Conservation (phyloP, 1,139 yeast species). For the Yarrowia galli region DNA sequence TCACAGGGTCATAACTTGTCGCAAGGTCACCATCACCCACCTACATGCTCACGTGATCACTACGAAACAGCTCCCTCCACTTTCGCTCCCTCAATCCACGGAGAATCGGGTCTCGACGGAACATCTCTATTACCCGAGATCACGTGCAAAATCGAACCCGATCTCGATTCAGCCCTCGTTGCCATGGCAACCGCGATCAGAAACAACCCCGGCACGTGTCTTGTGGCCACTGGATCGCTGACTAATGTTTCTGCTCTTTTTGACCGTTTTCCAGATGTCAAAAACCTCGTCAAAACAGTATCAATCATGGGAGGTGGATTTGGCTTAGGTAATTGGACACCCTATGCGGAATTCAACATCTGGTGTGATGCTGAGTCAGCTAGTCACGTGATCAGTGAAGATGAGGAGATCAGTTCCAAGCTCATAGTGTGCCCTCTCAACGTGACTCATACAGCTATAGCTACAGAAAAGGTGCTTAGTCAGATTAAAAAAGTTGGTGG, state of each 20-base stretch:
- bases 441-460: conserved; percentile 72
- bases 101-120: conserved; percentile 78
- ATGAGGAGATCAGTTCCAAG: conserved; percentile 60
- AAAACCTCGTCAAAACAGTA: conserved; percentile 57
- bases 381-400: conserved; percentile 59
- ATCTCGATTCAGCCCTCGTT: conserved; percentile 57
- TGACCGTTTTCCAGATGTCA: conserved; percentile 59
- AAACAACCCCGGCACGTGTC: conserved; percentile 57
- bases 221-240: conserved; percentile 75
- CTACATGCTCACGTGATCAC: conserved; percentile 53
- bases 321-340: conserved; percentile 56
- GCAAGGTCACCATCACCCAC: too few species aligned
- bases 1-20: too few species aligned
- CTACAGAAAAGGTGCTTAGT: conserved; percentile 57
- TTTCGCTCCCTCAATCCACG: conserved; percentile 73
- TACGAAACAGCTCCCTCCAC: conserved; percentile 56
- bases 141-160: conserved; percentile 50
- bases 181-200: conserved; percentile 64
- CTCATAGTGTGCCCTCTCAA: conserved; percentile 70
- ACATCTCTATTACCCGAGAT: conserved; percentile 64
- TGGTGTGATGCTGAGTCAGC: conserved; percentile 83
- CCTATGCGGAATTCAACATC: conserved; percentile 79
- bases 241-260: conserved; percentile 71
- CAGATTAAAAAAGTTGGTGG: conserved; percentile 41
- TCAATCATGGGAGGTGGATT: conserved; percentile 84